Conservation (phyloP, 1,139 yeast genomes). For the Meyerozyma guilliermondii region DNA sequence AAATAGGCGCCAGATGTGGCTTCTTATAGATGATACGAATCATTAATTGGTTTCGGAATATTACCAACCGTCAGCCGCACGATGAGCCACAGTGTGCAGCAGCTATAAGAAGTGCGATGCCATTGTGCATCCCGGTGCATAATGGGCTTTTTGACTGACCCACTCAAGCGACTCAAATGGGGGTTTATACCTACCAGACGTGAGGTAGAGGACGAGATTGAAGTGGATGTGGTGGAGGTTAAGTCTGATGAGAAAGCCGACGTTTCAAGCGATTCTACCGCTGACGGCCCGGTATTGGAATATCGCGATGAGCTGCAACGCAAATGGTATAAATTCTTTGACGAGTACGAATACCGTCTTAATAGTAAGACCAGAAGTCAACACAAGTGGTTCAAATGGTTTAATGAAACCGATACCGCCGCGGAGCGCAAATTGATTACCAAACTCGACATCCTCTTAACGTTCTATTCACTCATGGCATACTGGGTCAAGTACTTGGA, state of each 20-base stretch:
- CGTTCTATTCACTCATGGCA: conserved; percentile 55
- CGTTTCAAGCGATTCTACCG: conserved; percentile 3
- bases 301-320: conserved; percentile 60
- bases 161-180: conserved; percentile 39
- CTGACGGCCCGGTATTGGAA: conserved; percentile 20
- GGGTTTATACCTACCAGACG: conserved; percentile 46
- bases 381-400: conserved; percentile 63
- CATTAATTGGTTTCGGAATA: background rate
- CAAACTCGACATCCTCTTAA: conserved; percentile 58
- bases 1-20: too few relatives aligned
- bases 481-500: conserved; percentile 73
- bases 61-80: background rate
- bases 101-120: background rate
- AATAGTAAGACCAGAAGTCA: conserved; percentile 26
- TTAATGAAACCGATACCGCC: conserved; percentile 50
- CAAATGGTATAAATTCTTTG: conserved; percentile 60
- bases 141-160: conserved; percentile 9
- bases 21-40: too few relatives aligned
- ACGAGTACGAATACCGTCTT: conserved; percentile 56
- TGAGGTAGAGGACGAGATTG: conserved; percentile 35
- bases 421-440: conserved; percentile 51
- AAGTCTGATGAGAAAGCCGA: conserved; percentile 6
- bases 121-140: conserved; percentile 9
- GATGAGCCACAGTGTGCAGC: background rate
- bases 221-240: conserved; percentile 10